phyloP scores from a whole-genome alignment of 371 early-diverging fungal genomes.

The Mortierella sp. region DNA sequence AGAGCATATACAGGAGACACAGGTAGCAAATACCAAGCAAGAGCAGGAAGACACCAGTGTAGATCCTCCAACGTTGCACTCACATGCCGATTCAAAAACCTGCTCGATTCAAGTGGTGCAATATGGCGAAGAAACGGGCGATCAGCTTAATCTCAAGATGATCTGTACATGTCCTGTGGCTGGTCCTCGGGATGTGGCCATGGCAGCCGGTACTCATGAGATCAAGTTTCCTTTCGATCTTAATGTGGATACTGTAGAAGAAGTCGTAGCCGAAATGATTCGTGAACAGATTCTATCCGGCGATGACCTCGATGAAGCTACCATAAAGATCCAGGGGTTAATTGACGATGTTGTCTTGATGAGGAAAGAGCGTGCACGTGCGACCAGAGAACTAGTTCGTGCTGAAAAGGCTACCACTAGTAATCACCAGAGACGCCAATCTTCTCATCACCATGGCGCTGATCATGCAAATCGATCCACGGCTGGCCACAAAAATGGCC shows the following conservation, averaged over 20 bases:
- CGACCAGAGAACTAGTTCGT: conserved; percentile 15
- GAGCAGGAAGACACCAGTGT: conserved; percentile 1
- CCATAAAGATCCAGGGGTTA: conserved; percentile 44
- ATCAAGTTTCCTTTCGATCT: conserved; percentile 83
- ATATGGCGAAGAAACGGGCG: conserved; percentile 43
- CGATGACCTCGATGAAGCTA: conserved; percentile 53
- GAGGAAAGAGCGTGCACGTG: conserved; percentile 28
- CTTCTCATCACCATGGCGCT: conserved; percentile 15
- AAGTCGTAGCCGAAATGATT: conserved; percentile 76
- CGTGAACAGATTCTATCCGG: conserved; percentile 56
- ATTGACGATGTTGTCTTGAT: conserved; percentile 27
- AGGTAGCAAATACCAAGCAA: neutral
- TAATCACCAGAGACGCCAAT: neutral
- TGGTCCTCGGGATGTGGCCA: conserved; percentile 45
- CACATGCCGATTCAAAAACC: conserved; percentile 51
- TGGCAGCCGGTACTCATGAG: conserved; percentile 59
- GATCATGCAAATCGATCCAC: conserved; percentile 19
- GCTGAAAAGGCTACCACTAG: neutral
- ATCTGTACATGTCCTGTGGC: conserved; percentile 58
- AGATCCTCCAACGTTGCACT: conserved; percentile 46
- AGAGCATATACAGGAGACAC: neutral
- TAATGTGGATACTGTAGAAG: conserved; percentile 77
- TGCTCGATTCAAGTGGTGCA: conserved; percentile 53
- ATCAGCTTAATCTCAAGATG: conserved; percentile 54
- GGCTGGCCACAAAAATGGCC: conserved; percentile 20